Evolutionary conservation across 345 rosid genomes (phyloP), one percentile per base, ranked within the genome.

Genomic region (Gynandropsis gynandra): DNA sequence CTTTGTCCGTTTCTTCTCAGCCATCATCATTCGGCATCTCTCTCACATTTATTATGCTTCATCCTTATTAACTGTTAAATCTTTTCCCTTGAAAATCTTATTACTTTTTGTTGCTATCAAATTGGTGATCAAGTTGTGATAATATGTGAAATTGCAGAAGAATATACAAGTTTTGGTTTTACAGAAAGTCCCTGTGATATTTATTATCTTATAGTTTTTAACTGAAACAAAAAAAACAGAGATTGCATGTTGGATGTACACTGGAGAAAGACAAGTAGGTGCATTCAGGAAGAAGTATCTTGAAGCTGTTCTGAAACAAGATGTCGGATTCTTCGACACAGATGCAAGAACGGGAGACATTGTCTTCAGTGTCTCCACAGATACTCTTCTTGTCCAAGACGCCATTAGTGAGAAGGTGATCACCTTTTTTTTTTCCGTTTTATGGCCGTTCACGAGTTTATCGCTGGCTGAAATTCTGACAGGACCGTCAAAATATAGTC

Each of bases 331-430:
- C 76, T 89, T 82, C 69, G 97, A 89, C 71, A 82, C 90, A 16
- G 97, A 79, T 61, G 85, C 97, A 35, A 78, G 85, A 75, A 89
- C 93, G 50, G 90, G 93, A 10, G 97, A 89, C 62, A 73, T 85
- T 53, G 77, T 81, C 66, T 85, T 82, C 42, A 83, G 86, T 70
- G 87, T 89, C 49, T 89, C 87, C n/a, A 83, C 87, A 27, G 97
- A 89, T 62, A 89, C 89, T 37, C 78, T 89, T 32, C 82, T 85
- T n/a, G 81, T 89, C 56, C 97, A 89, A 81, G 95, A 89, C 67
- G 81, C 94, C 74, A 79, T 85, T 27, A 85, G 95, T 47, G 95
- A 85, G 71, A 89, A 89, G 97, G 97, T 89, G 39, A 24, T 47
- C 32, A 12, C 45, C 46, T 45, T 46, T 42, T 9, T 11, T 16